Base-by-base conservation (phyloP, 345 rosid species). In the Salix suchowensis region DNA sequence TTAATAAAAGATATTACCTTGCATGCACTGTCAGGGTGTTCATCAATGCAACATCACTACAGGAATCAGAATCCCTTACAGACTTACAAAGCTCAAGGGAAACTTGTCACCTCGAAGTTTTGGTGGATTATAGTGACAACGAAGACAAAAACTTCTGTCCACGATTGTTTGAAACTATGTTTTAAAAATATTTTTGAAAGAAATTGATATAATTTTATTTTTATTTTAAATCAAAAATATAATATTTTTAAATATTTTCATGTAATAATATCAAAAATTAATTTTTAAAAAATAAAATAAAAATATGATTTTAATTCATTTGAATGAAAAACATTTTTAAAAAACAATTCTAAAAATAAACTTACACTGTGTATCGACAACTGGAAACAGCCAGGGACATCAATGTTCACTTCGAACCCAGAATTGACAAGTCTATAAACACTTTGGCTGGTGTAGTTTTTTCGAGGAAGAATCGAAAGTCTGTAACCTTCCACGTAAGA, bases 271-370 rank as follows among this genome's bases (percentile, higher is more conserved):
- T 34, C 5, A 34, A 34, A 34, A 32, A 4, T 32, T 32, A 32
- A 4, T 32, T 32, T 32, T 32, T 4, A 0, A 32, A 34, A 34
- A 34, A 34, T 34, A 34, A 34, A 34, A 34, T 34, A 34, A 0
- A 34, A 4, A 34, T 0, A 34, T 34, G 0, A 34, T 34, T 4
- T 34, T 34, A 34, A 34, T 34, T 4, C 1, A 34, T 34, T 34
- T 34, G 1, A 34, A 0, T 0, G 5, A 34, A 34, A 34, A 34
- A 34, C 0, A 34, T 0, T 34, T 4, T 4, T 4, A 0, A 34
- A 34, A 34, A 4, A 32, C 0, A 34, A 4, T 34, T 32, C 4
- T 0, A 32, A 32, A 32, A 32, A 32, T 32, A 4, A 4, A 34
- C 36, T 2, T 52, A 18, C 58, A 7, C 23, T 52, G 58, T 6